A percentile compares a stretch with the other conserved stretches of the same genome.
These are phyloP conservation scores for Trichocomaceae sp. DNA, from an alignment of 2,329 filamentous ascomycete species.

Conservation along the genomic window DNA sequence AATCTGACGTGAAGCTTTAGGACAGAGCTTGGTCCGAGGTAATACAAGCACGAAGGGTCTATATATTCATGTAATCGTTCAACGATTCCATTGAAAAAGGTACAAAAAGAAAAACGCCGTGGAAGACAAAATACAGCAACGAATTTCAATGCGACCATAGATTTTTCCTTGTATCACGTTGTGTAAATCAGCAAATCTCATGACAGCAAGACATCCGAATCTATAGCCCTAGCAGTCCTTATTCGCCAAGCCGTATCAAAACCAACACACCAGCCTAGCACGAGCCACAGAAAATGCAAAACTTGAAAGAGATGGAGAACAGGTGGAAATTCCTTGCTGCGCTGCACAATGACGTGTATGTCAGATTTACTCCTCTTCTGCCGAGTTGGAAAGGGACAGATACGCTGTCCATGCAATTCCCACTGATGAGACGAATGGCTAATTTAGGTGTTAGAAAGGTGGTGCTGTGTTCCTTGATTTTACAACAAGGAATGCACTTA, in stretches of 20 bases:
- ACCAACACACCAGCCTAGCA: background rate
- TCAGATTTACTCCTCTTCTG: slow-evolving; percentile 57
- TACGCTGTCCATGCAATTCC: slow-evolving; percentile 98
- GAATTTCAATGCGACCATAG: background rate
- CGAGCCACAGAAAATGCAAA: background rate
- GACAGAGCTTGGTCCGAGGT: background rate
- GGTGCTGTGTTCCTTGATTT: too few species aligned
- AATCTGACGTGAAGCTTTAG: too few species aligned
- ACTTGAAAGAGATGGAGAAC: background rate
- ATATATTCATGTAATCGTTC: too few species aligned
- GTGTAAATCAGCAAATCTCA: slow-evolving; percentile 1
- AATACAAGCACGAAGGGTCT: background rate
- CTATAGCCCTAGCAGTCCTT: background rate
- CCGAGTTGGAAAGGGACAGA: slow-evolving; percentile 81
- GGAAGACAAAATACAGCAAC: background rate
- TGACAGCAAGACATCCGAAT: background rate
- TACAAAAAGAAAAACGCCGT: too few species aligned
- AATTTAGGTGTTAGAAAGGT: slow-evolving; percentile 9
- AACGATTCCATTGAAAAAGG: too few species aligned
- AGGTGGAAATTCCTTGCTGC: background rate
- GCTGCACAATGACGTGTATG: too few species aligned
- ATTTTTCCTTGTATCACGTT: background rate
- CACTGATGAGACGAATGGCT: slow-evolving; percentile 93
- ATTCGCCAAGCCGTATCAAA: background rate
- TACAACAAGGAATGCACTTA: slow-evolving; percentile 49